Evolutionary conservation across 225 moss, liverwort and hornwort genomes (phyloP), one percentile per base, ranked within the genome.

Genomic region (Bryum argenteum): DNA sequence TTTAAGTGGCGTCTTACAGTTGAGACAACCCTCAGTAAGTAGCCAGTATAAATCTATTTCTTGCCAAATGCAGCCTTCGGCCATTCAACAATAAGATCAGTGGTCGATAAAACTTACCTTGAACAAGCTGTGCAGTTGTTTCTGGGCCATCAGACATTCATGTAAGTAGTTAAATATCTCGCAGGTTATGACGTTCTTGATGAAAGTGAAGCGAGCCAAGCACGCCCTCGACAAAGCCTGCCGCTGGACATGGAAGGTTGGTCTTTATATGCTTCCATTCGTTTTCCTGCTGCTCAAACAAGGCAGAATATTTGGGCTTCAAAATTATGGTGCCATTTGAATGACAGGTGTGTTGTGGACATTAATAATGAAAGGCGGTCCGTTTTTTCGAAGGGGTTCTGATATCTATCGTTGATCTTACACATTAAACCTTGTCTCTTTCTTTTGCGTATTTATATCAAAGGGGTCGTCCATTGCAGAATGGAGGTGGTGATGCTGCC

Each of bases 221-320:
- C 98, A 92, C 84, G 94, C 94, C 54, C 92, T 98, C 41, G 98
- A 98, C 77, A 98, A 94, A 84, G 98, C 98, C 73, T 98, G 98
- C 77, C 94, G 94, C 69, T 98, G 90, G 92, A 97, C 97, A 53
- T 97, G 97, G 97, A 97, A 97, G 95, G 95, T 93, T 67, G 40
- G 40, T 78, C 67, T 58, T 58, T 80, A 50, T 51, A 61, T 71
- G 21, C 54, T 64, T 57, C 42, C 33, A 52, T 16, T 10, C 61
- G 33, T 56, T 58, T 40, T 79, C 42, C 33, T 55, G 22, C 60
- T 67, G 54, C 75, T 66, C 59, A 26, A 68, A 47, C 19, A 17
- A 75, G 18, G 58, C 43, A 51, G 14, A 53, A 22, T 58, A 8
- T 44, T 63, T 12, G 8, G 58, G 8, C 24, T 71, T 24, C 38